Evolutionary conservation across 148 eudicot genomes (phyloP), one percentile per base, ranked within the genome.

Genomic region (Camellia sinensis): DNA sequence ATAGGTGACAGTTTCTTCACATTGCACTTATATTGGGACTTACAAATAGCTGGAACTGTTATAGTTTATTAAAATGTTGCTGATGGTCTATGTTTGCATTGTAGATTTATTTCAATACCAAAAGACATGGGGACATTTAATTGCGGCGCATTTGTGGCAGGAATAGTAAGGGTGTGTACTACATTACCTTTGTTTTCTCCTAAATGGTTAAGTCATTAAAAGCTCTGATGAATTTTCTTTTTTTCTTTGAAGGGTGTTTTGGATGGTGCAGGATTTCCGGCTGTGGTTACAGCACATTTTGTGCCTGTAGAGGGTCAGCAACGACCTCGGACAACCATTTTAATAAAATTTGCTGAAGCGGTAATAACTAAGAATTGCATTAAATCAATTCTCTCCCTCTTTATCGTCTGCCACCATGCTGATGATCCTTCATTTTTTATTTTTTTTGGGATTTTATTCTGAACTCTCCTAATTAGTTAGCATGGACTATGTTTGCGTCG

Each of bases 61-160:
- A 50, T 21, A 6, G 48, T 41, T 8, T 83, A 53, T 65, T 43
- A 57, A 29, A 29, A 53, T 11, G 29, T 37, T 9, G 2, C 75
- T 83, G 69, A 74, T 79, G 63, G 29, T 0, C n/a, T 14, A 5
- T 66, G 43, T 56, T 50, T 69, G 40, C 46, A 22, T 74, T 83
- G 67, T 84, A 97, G 99, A 83, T 97, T 94, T 82, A 97, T 97
- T 75, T 97, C 99, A 50, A 87, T 92, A 87, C 99, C 99, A 19
- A 97, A 97, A 84, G 99, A 97, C 85, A 97, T 94, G 99, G 99
- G 99, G 41, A 89, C 99, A 54, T 97, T 97, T 79, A 97, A 97
- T 83, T 97, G 98, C 71, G 99, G 99, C 44, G 99, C 99, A 45
- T 97, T 97, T 90, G 99, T 97, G 82, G 99, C 99, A 80, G 99